Conservation (phyloP, 2,329 filamentous ascomycete genomes). For the Lasiodiplodia sp. region DNA sequence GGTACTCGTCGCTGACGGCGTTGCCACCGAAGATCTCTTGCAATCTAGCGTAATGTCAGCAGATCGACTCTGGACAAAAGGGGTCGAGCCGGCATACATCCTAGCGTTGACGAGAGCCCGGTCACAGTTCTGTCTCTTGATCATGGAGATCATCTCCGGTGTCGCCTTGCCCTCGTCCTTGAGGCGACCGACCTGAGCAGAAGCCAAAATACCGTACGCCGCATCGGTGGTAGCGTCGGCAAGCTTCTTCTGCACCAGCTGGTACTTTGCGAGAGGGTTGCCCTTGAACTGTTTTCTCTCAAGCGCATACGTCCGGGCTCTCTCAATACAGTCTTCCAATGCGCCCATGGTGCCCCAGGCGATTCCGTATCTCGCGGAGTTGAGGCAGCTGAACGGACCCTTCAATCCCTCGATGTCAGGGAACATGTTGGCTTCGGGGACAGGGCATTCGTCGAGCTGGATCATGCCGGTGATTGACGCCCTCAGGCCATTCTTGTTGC, state of each 20-base stretch:
- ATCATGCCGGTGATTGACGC: constrained; percentile 99
- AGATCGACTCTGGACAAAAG: background rate
- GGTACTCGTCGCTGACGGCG: constrained; percentile 97
- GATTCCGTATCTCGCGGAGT: constrained; percentile 92
- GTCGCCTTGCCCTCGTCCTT: constrained; percentile 89
- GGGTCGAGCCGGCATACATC: constrained; percentile 52
- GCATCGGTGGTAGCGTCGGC: constrained; percentile 91
- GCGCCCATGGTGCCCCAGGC: constrained; percentile 93
- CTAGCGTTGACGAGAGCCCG: constrained; percentile 81
- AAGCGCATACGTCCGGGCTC: constrained; percentile 85
- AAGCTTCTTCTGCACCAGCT: constrained; percentile 97
- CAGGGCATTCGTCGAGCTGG: constrained; percentile 87
- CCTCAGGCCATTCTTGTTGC: constrained; percentile 92
- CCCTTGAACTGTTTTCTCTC: constrained; percentile 96
- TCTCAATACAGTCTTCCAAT: constrained; percentile 85
- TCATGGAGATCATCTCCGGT: constrained; percentile 96
- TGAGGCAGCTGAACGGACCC: constrained; percentile 93
- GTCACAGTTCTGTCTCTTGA: constrained; percentile 98
- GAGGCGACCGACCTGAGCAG: constrained; percentile 87
- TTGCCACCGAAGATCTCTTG: constrained; percentile 98
- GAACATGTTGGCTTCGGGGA: constrained; percentile 92
- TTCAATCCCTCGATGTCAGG: constrained; percentile 84
- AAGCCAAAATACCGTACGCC: constrained; percentile 87
- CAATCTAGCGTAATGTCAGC: constrained; percentile 57
- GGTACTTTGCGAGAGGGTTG: constrained; percentile 94